Evolutionary conservation across 345 rosid species (phyloP).

Genomic region (Gossypioides kirkii): DNA sequence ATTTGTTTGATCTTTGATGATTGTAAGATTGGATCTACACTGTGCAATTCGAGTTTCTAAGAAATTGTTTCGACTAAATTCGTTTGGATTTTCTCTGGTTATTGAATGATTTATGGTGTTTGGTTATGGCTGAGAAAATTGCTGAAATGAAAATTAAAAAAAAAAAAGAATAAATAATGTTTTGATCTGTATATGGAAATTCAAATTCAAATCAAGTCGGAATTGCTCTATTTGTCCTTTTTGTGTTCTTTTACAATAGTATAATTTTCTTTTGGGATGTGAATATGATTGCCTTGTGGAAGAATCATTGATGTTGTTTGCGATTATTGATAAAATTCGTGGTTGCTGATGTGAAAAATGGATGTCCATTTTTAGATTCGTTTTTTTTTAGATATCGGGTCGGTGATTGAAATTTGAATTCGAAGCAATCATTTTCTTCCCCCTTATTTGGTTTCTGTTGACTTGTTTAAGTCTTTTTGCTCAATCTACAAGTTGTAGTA

Average conservation of each 20-base stretch:
- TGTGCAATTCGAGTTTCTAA: neutral
- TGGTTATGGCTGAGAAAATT: neutral
- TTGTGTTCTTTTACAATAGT: neutral
- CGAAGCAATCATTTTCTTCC: neutral
- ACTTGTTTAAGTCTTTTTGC: neutral
- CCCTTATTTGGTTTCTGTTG: neutral
- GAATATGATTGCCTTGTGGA: neutral
- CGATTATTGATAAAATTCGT: neutral
- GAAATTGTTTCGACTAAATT: neutral
- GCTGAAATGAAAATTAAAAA: neutral
- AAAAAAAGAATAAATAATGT: neutral
- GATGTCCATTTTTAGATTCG: neutral
- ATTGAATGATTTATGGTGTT: neutral
- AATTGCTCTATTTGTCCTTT: neutral
- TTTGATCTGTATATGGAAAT: neutral
- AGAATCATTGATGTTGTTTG: neutral
- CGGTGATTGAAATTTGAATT: neutral
- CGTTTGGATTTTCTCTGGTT: neutral
- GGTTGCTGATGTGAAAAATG: constrained; percentile 1
- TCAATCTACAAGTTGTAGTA: constrained; percentile 19
- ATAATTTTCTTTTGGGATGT: neutral
- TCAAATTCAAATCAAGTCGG: neutral
- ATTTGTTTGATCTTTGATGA: neutral
- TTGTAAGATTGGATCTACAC: constrained; percentile 6
- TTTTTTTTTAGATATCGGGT: neutral